Base-by-base conservation (phyloP, 768 basidiomycete genomes). In the Podaxis sp. region DNA sequence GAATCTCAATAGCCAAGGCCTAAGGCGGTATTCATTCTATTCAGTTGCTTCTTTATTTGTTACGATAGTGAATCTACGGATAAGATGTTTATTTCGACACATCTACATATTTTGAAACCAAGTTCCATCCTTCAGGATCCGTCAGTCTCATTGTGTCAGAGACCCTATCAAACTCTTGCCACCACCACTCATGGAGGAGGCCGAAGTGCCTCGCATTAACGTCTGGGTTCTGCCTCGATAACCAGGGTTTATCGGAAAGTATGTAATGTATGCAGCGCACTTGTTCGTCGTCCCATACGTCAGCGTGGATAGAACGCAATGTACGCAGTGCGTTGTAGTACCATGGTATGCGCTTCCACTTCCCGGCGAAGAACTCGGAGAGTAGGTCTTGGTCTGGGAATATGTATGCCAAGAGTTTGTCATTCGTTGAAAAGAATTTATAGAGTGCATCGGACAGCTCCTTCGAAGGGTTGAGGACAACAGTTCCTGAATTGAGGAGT, bases 301-400 rank as follows among this genome's bases (percentile, higher is more conserved):
- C 70, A 38, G 80, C 72, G 72, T 99, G 97, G 40, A 87, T 79
- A 35, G 77, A 68, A 48, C 89, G 81, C 66, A 93, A 72, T n/a
- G 95, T 91, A 75, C 93, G 95, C 63, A 98, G 79, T 0, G 94
- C 95, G 67, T 99, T 99, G 73, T 94, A 95, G 62, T 86, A 86
- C 86, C 91, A 97, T 1, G 87, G 83, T 42, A 96, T 73, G 4
- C 91, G 87, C 56, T 77, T 81, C 91, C 92, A 95, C 69, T 73
- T 85, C 16, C 88, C 89, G 58, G 79, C 73, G 77, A 96, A 98
- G 69, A 86, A 84, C 35, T 81, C 82, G 1, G 95, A 82, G 35
- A 98, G 83, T 35, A 97, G 80, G 66, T 99, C 96, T 72, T 99
- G 96, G 72, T 99, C 96, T 1, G 93, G 87, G 71, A 98, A 97